These are phyloP conservation scores for Ceratocystis albifundus DNA, from an alignment of 2,329 filamentous ascomycete genomes.

Conservation along the genomic window DNA sequence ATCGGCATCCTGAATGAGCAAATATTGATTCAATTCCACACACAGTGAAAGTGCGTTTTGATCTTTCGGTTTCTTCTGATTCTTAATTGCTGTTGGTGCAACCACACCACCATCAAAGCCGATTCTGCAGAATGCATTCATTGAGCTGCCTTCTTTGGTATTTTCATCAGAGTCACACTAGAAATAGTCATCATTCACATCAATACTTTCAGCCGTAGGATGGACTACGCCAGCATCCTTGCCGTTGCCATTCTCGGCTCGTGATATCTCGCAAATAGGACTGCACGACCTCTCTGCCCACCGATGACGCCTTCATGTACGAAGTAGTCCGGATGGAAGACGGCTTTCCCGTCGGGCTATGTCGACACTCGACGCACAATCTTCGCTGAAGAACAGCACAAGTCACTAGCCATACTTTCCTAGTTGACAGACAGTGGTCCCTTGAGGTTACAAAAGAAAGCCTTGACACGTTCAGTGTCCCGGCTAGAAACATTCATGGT, in stretches of 20 bases:
- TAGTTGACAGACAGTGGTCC: constrained; percentile 35
- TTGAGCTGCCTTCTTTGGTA: too few species aligned
- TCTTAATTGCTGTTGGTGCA: background rate
- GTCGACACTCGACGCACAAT: constrained; percentile 36
- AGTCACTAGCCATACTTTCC: constrained; percentile 30
- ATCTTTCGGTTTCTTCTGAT: background rate
- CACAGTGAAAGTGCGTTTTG: background rate
- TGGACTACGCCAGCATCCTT: background rate
- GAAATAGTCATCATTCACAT: background rate
- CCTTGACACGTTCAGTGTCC: constrained; percentile 21
- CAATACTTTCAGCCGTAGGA: background rate
- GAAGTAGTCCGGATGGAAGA: background rate
- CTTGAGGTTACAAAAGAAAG: constrained; percentile 34
- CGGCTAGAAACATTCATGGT: background rate
- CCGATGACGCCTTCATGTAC: background rate
- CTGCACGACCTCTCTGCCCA: background rate
- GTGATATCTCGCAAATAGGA: background rate
- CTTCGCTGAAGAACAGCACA: constrained; percentile 34
- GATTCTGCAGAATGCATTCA: background rate
- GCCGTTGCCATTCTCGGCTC: background rate
- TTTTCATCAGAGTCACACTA: too few species aligned
- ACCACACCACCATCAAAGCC: background rate
- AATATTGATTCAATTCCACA: background rate
- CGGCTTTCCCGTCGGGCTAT: background rate
- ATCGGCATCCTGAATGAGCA: background rate